Evolutionary conservation across 345 rosid species (phyloP), one percentile per base, ranked within the genome.

Genomic region (Gossypium raimondii): DNA sequence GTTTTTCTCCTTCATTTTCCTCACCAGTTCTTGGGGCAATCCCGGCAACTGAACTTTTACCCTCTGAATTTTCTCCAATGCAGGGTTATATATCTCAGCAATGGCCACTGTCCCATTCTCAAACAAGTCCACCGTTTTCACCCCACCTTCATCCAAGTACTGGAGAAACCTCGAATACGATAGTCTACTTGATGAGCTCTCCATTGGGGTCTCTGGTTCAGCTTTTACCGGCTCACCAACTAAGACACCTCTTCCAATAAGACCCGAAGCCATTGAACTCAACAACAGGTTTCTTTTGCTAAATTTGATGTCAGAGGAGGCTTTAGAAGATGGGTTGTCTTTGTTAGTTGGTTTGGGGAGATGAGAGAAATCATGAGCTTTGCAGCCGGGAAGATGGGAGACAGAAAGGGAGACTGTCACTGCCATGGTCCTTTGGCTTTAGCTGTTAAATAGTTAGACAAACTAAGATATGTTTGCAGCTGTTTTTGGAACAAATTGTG

Each of bases 1-100:
- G 41, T 82, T 77, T 76, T 86, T 90, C 75, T 83, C 93, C 77
- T 87, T 79, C 85, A 90, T 80, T 78, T 88, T 89, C 82, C 85
- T 82, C 73, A 89, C 16, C 77, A 92, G 78, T 76, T 89, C 85
- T 52, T 60, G 80, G 0, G 89, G 92, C 81, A 86, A 77, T 59
- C 95, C 95, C 3, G 89, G 93, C 63, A 92, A 81, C 81, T 84
- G 90, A 25, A 92, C 73, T 75, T 73, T 88, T n/a, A 90, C 93
- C 73, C 92, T 85, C 81, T 90, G 93, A 66, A 83, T 77, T 85
- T 79, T 86, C 0, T 80, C 81, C 17, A 87, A 81, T 4, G 85
- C 68, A 11, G 87, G 88, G 68, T 78, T 84, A 16, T 51, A 73
- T 53, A 92, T 81, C 88, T 92, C 93, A 20, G 88, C 93, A 2